Evolutionary conservation across 768 basidiomycete species (phyloP), one percentile per base, ranked within the genome.

Genomic region (Serendipita sp.): DNA sequence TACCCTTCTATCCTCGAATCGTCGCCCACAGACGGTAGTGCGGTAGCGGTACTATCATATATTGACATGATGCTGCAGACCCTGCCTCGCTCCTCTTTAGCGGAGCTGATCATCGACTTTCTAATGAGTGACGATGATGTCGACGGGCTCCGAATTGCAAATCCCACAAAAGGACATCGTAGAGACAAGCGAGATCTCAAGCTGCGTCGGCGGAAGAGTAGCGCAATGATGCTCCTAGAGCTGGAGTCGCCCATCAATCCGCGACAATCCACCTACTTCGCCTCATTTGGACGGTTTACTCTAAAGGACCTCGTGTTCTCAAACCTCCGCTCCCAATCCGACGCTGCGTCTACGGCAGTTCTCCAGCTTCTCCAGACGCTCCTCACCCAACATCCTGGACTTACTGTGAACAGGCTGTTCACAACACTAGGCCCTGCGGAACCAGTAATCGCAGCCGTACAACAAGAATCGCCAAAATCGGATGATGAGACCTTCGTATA

Each of bases 1-100:
- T 95, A 95, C 72, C 90, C 95, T 0, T 90, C 91, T 8, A 83
- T 98, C 62, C 78, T 96, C 56, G 94, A 97, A 72, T 94, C 91
- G 74, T 93, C 93, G 0, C 89, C 91, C 66, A 71, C 79, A 3
- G 95, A 97, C 72, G 95, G 95, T n/a, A 95, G 92, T 67, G 89
- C 93, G 0, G 87, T 96, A 1, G 93, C 95, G 8, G 93, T 98
- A 64, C 85, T 97, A 82, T 91, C 89, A 15, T 97, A 98, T 72
- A 84, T 97, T 68, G 91, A 96, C 68, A 82, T 91, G 70, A 87
- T 91, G 80, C 79, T 92, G 63, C 80, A 84, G 65, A 89, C 86
- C 0, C 78, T 94, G 3, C 79, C 82, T 41, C 78, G 82, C 28
- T 86, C 85, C 0, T 81, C 79, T 60, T 79, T 95, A 45, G 82